Percentiles rank a stretch among this genome's conserved stretches.
phyloP scores from a whole-genome alignment of 2,329 filamentous ascomycete species.

The Ustulina deusta region DNA sequence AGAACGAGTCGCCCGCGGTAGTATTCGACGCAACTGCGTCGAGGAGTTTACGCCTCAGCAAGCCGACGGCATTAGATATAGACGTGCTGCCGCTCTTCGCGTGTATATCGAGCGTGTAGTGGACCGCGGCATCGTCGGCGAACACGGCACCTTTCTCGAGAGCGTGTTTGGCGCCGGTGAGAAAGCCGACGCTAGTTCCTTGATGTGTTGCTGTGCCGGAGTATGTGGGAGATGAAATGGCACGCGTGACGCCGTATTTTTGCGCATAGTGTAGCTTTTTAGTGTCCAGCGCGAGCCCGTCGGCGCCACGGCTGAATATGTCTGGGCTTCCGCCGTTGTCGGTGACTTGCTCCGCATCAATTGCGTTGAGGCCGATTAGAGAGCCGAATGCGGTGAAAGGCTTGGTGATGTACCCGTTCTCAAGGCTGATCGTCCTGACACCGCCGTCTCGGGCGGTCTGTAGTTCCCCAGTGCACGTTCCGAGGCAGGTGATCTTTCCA shows the following conservation, averaged over 20 bases:
- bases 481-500: constrained; percentile 69
- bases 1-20: constrained; percentile 56
- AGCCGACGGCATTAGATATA: constrained; percentile 58
- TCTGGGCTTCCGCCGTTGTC: constrained; percentile 63
- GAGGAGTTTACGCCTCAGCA: constrained; percentile 35
- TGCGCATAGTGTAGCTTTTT: constrained; percentile 67
- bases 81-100: constrained; percentile 61
- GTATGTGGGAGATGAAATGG: constrained; percentile 67
- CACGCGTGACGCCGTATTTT: constrained; percentile 68
- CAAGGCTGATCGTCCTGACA: constrained; percentile 59
- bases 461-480: constrained; percentile 62
- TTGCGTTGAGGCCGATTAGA: constrained; percentile 71
- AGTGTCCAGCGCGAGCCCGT: constrained; percentile 66
- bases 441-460: constrained; percentile 52
- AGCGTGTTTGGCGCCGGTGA: constrained; percentile 61
- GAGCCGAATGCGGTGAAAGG: constrained; percentile 72
- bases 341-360: constrained; percentile 67
- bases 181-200: constrained; percentile 70
- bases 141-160: constrained; percentile 65
- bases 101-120: constrained; percentile 66
- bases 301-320: constrained; percentile 68
- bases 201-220: constrained; percentile 58
- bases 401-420: constrained; percentile 70
- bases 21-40: constrained; percentile 58
- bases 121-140: constrained; percentile 65